Percentiles rank a stretch among this genome's conserved stretches.
These are phyloP conservation scores for Candida easanensis DNA, from an alignment of 805 yeast genomes.

Conservation along the genomic window DNA sequence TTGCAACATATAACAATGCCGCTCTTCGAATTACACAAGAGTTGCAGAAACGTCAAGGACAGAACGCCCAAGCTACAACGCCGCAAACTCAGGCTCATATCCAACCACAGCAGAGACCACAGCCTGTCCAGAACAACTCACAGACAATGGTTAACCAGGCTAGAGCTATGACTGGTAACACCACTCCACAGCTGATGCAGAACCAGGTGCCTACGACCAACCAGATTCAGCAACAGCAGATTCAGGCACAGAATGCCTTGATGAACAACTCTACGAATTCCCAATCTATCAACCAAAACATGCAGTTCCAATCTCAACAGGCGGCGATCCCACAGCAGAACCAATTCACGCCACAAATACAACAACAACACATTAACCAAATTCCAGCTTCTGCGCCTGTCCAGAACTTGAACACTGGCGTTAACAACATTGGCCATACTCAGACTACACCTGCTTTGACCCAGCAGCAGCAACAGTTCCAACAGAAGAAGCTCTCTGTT, in stretches of 20 bases:
- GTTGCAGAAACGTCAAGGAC: conserved; percentile 14
- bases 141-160: conserved; percentile 6
- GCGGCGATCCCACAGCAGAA: conserved; percentile 12
- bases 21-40: conserved; percentile 28
- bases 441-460: neutral
- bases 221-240: conserved; percentile 20
- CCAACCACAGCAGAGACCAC: conserved; percentile 22
- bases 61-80: neutral
- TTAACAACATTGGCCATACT: neutral
- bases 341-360: conserved; percentile 14
- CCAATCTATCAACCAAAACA: conserved; percentile 17
- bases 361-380: conserved; percentile 12
- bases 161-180: conserved; percentile 7
- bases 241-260: conserved; percentile 18
- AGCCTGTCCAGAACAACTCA: conserved; percentile 20
- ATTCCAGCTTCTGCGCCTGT: neutral
- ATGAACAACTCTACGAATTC: conserved; percentile 20
- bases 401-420: neutral
- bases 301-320: conserved; percentile 14
- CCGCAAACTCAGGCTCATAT: conserved; percentile 20
- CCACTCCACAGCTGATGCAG: conserved; percentile 9
- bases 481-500: neutral
- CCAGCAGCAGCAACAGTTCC: conserved; percentile 5
- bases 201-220: conserved; percentile 9
- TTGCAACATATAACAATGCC: conserved; percentile 47